Evolutionary conservation across 1,139 yeast genomes (phyloP), one percentile per base, ranked within the genome.

Genomic region (Suhomyces bokatorum): DNA sequence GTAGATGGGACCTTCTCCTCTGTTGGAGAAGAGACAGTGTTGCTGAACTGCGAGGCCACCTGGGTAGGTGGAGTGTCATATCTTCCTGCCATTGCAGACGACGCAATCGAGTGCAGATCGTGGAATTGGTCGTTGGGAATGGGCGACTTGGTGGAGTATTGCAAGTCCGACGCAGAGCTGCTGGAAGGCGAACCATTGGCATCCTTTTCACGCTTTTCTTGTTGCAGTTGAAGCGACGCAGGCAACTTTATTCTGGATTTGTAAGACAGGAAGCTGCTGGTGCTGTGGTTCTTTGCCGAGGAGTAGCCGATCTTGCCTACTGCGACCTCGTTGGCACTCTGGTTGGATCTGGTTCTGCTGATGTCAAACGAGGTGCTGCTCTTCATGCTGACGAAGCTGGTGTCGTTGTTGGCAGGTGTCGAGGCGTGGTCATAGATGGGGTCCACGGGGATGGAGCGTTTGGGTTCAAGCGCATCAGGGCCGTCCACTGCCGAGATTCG

Each of bases 191-290:
- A 42, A 6, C 33, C 43, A 27, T 33, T n/a, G 20, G 30, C 12
- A 12, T 33, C 43, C 15, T 28, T 39, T n/a, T 42, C 43, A 7
- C 42, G 37, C 12, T 32, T 34, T 11, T 46, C 40, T 12, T 43
- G 46, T 20, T 46, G 49, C 4, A 40, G 46, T 32, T 59, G 62
- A 27, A 60, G 45, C 2, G 66, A 50, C 2, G 60, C 52, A 2
- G 73, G 74, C 16, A 69, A 53, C 46, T 64, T 67, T 29, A 69
- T 66, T 39, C 73, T 52, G 3, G 71, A 61, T 40, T 67, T 65
- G 51, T 66, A 68, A 4, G 67, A 58, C 36, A 50, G 62, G 48
- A 63, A 63, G 44, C 69, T 66, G 41, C 65, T 50, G 14, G 55
- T 54, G 47, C 69, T 63, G 12, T 56, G 53, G 48, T 61, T 64